Conservation (phyloP, 331 rosid species). For the Pyracantha coccinea region DNA sequence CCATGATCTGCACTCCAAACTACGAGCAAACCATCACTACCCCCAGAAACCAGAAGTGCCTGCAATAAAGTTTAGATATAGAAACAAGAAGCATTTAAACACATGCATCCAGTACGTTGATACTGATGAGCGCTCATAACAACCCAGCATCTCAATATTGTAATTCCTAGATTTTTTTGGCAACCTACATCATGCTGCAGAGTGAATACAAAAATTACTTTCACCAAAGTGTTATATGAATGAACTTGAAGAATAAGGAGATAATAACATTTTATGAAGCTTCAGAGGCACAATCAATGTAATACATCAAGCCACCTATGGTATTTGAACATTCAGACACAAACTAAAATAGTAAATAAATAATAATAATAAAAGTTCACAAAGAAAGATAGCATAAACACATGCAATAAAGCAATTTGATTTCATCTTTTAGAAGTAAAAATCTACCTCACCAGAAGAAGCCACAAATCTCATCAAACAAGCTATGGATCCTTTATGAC, state of each 20-base stretch:
- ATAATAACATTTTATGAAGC: not conserved
- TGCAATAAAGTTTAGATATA: constrained; percentile 28
- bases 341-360: not conserved
- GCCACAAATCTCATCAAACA: constrained; percentile 97
- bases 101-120: not conserved
- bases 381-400: constrained; percentile 9
- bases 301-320: not conserved
- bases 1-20: constrained; percentile 96
- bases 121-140: not conserved
- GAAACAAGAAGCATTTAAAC: not conserved
- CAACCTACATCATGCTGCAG: not conserved
- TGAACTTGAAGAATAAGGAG: not conserved
- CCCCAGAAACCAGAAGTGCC: constrained; percentile 97
- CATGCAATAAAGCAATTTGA: constrained; percentile 5
- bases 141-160: not conserved
- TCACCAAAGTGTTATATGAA: not conserved
- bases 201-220: not conserved
- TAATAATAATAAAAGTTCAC: not conserved
- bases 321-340: not conserved
- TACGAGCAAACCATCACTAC: constrained; percentile 91
- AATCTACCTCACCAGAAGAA: constrained; percentile 92
- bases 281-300: not conserved
- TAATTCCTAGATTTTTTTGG: not conserved
- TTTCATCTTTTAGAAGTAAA: constrained; percentile 11
- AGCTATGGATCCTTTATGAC: constrained; percentile 97